Percentiles rank a stretch among this genome's conserved stretches.
Evolutionary conservation across 106 monocot genomes (phyloP).

Genomic region (Xerophyta viscosa): DNA sequence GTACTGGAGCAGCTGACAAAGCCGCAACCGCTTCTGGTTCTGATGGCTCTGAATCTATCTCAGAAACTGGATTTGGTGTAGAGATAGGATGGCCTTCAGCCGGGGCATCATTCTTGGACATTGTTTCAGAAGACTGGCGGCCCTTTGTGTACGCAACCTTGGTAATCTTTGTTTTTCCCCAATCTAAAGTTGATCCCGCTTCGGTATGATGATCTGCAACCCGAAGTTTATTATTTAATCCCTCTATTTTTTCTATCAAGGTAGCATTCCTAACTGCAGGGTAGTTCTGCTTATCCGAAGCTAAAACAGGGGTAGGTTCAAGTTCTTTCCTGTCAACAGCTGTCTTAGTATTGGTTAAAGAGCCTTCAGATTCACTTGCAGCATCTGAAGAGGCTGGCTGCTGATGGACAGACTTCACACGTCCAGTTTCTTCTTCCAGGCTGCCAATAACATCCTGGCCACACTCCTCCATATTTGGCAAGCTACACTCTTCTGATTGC

Average conservation of each 20-base stretch:
- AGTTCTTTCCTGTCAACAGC: conserved; percentile 15
- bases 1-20: conserved; percentile 10
- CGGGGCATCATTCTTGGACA: not conserved
- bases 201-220: conserved; percentile 24
- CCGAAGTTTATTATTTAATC: conserved; percentile 37
- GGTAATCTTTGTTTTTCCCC: conserved; percentile 8
- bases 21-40: conserved; percentile 3
- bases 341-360: conserved; percentile 5
- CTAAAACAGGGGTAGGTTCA: conserved; percentile 2
- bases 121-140: conserved; percentile 9
- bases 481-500: conserved; percentile 2
- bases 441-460: not conserved
- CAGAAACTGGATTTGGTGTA: not conserved
- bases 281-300: conserved; percentile 11
- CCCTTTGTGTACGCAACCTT: conserved; percentile 8
- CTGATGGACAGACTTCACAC: conserved; percentile 3
- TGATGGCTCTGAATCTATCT: conserved; percentile 5
- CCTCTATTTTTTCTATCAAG: conserved; percentile 55
- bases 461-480: conserved; percentile 9
- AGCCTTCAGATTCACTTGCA: conserved; percentile 5
- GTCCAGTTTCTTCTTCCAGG: not conserved
- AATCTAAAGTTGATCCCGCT: conserved; percentile 12
- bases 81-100: not conserved
- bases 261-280: conserved; percentile 36
- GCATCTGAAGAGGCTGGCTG: conserved; percentile 1